These are phyloP conservation scores for Thelephora terrestris DNA, from an alignment of 1,284 basidiomycete genomes.

Conservation along the genomic window DNA sequence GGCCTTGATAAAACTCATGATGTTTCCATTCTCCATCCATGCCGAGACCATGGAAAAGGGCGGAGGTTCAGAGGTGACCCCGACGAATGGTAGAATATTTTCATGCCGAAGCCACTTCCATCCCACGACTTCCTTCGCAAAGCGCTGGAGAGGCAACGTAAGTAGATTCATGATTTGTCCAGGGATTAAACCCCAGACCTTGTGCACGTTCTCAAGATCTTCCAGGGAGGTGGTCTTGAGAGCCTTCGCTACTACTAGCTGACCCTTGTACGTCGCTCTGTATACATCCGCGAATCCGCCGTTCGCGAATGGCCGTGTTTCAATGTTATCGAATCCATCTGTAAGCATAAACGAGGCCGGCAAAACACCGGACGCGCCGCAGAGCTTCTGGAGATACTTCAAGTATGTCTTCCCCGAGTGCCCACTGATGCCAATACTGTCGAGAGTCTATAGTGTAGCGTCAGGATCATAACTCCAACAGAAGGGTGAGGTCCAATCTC, in stretches of 20 bases:
- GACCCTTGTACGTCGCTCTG: not conserved
- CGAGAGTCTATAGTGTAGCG: too few species aligned
- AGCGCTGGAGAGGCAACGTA: not conserved
- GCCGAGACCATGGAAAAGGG: not conserved
- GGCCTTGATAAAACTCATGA: slow-evolving; percentile 3
- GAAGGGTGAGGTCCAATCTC: too few species aligned
- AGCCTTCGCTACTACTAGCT: not conserved
- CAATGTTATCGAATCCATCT: not conserved
- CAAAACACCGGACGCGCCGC: not conserved
- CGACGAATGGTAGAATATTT: slow-evolving; percentile 4
- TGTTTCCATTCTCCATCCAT: too few species aligned
- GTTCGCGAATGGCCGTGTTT: not conserved
- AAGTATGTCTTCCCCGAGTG: too few species aligned
- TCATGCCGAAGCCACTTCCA: slow-evolving; percentile 5
- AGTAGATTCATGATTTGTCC: too few species aligned
- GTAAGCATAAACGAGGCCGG: not conserved
- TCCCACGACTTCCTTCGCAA: slow-evolving; percentile 3
- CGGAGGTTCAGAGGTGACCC: not conserved
- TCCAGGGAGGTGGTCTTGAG: not conserved
- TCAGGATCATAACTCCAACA: too few species aligned
- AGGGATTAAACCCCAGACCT: too few species aligned
- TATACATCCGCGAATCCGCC: not conserved
- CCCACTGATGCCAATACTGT: too few species aligned
- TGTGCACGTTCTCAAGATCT: too few species aligned
- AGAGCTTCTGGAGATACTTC: not conserved